Evolutionary conservation across 2,329 filamentous ascomycete species (phyloP).

Genomic region (Periconia macrospinosa): DNA sequence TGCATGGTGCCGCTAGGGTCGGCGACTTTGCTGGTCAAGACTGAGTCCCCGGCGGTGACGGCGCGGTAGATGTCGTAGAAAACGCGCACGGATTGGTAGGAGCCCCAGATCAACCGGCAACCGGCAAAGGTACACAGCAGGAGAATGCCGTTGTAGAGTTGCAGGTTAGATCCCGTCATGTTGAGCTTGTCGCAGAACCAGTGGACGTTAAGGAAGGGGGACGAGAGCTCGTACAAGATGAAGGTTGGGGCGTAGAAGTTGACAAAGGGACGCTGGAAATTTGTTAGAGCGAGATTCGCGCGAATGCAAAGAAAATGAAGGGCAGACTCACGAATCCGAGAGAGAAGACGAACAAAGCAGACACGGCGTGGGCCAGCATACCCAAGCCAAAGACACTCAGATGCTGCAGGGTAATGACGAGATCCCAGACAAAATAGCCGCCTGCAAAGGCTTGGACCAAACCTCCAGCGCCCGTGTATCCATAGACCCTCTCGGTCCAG

Average conservation of each 20-base stretch:
- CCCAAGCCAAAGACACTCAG: conserved; percentile 74
- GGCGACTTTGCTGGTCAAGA: conserved; percentile 11
- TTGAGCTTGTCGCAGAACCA: conserved; percentile 90
- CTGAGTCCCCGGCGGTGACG: conserved; percentile 27
- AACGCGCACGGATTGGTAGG: conserved; percentile 67
- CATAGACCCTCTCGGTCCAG: conserved; percentile 71
- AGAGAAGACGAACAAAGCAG: conserved; percentile 72
- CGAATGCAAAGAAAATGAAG: background rate
- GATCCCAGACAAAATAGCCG: conserved; percentile 85
- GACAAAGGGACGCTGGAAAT: conserved; percentile 71
- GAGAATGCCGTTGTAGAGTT: conserved; percentile 76
- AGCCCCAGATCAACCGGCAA: conserved; percentile 77
- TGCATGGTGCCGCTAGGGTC: conserved; percentile 51
- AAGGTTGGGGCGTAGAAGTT: conserved; percentile 82
- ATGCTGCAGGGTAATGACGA: conserved; percentile 69
- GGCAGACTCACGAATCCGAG: conserved; percentile 72
- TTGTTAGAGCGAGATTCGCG: background rate
- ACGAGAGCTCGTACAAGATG: conserved; percentile 85
- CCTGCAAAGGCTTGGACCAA: conserved; percentile 76
- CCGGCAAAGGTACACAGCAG: conserved; percentile 75
- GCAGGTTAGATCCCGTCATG: conserved; percentile 72
- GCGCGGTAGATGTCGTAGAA: conserved; percentile 66
- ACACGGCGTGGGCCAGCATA: conserved; percentile 75
- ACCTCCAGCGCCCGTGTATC: conserved; percentile 71
- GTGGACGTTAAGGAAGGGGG: conserved; percentile 83